Evolutionary conservation across 140 eudicot genomes (phyloP), one percentile per base, ranked within the genome.

Genomic region (Bidens hawaiensis): DNA sequence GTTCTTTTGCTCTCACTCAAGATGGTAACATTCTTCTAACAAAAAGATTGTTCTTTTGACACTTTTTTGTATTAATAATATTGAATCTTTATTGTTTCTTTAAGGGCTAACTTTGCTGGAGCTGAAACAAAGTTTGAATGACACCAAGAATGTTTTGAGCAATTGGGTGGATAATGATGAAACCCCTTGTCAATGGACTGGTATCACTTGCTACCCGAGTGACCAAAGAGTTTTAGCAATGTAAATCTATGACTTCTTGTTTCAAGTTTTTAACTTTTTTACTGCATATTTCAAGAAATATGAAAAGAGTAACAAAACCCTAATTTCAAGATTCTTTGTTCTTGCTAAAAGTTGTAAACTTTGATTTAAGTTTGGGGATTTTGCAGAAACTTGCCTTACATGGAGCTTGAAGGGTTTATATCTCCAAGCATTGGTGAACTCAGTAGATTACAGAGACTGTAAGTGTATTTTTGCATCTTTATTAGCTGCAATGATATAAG

Each of bases 341-440:
- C 21, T 52, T 10, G 47, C 27, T 33, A 16, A 1, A 51, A 46
- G 30, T 34, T 69, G 25, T 58, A 40, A 69, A 12, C 15, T 21
- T 64, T 33, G 16, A 40, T 21, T 64, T 69, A 16, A 34, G 21
- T 73, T 66, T 31, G 57, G 75, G 65, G 16, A 30, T 57, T 36
- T 76, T 41, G 9, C 61, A 91, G 98, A 73, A 91, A 91, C 79
- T 68, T 91, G 42, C 98, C 98, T 1, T 88, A 87, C 31, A 79
- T 85, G 98, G 85, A 91, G 58, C 79, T 91, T 70, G 91, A 83
- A 27, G 98, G 98, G 23, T 65, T 71, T 65, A 88, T 91, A 62
- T 86, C 96, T 76, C 96, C 98, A 38, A 79, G 88, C 81, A 82
- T 91, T 64, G 88, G 95, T 18, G 82, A 82, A 76, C 89, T 91